phyloP scores from a whole-genome alignment of 495 filamentous ascomycete species.

The Talaromyces trachyspermus region DNA sequence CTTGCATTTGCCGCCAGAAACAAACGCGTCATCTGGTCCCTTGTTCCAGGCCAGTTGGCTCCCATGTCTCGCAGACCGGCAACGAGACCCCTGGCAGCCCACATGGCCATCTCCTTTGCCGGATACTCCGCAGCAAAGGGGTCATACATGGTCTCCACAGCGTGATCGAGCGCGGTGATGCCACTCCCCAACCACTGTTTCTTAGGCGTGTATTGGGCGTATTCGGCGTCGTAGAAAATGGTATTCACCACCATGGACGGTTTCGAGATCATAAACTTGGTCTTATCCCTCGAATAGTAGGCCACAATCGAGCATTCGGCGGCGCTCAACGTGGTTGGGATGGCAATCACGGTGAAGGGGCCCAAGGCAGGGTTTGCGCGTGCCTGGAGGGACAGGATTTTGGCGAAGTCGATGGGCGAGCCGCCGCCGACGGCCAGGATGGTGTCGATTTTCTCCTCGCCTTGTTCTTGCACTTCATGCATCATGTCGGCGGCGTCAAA shows the following conservation, averaged over 20 bases:
- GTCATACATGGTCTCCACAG: constrained; percentile 43
- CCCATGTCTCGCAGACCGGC: constrained; percentile 34
- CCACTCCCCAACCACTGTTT: constrained; percentile 35
- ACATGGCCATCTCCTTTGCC: constrained; percentile 24
- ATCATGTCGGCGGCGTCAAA: no score
- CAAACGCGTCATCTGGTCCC: constrained; percentile 35
- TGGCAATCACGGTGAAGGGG: constrained; percentile 29
- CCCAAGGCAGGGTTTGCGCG: neutral
- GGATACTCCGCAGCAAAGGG: constrained; percentile 40
- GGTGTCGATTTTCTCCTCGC: constrained; percentile 30
- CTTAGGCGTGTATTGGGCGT: constrained; percentile 33
- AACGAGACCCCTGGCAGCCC: constrained; percentile 32
- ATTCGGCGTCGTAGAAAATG: constrained; percentile 39
- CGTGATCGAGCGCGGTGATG: constrained; percentile 41
- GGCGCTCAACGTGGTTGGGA: constrained; percentile 43
- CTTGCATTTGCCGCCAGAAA: constrained; percentile 38
- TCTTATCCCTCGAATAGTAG: constrained; percentile 35
- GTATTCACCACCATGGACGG: constrained; percentile 27
- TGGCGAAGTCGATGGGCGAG: constrained; percentile 40
- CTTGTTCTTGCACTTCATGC: no score
- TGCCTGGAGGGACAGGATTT: constrained; percentile 38
- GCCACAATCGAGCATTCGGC: constrained; percentile 37
- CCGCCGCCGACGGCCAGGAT: constrained; percentile 43
- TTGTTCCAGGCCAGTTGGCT: constrained; percentile 24
- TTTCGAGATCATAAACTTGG: constrained; percentile 29